Base-by-base conservation (phyloP, 169 alveolate species). In the Theileria equi region DNA sequence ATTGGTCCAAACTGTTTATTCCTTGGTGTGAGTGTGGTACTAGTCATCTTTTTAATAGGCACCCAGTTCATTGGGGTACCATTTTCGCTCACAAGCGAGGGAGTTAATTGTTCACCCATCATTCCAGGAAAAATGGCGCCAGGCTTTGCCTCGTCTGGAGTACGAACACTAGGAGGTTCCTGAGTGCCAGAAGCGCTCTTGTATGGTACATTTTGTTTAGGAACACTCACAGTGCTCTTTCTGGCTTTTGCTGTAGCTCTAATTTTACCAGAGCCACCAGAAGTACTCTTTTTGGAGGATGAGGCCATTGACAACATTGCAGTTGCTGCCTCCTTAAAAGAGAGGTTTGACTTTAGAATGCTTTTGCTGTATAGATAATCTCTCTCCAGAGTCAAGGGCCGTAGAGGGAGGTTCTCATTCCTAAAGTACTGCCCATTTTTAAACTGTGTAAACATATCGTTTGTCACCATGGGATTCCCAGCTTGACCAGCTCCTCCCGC, bases 261-360 rank as follows among this genome's bases (percentile, higher is more conserved):
- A 1, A 34, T 11, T 3, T 34, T 34, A 13, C 13, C 40, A 1
- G 13, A 21, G 0, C 40, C 40, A 10, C 65, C 11, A 4, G 52
- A 19, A 11, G 65, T 5, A 5, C 10, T 3, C 38, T 38, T 54
- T 44, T 43, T 44, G 29, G 17, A 35, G 10, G 23, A 31, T 6
- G 58, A 40, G 23, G 40, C 70, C 70, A 60, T 60, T 1, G 59
- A 25, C 23, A 60, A 32, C 70, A 60, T 60, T 38, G 70, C 70
- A 23, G 70, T 44, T 5, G 70, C 70, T 29, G 64, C 70, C 21
- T 60, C 70, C 19, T 60, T 60, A 21, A 60, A 60, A 31, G 70
- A 60, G 3, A 60, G 58, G 31, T 43, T 34, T 5, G 65, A 32
- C 10, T 60, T 60, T n/a, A 60, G 43, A 3, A 59, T 38, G 28